phyloP scores from a whole-genome alignment of 495 filamentous ascomycete genomes.

The Sphaerosporella brunnea region DNA sequence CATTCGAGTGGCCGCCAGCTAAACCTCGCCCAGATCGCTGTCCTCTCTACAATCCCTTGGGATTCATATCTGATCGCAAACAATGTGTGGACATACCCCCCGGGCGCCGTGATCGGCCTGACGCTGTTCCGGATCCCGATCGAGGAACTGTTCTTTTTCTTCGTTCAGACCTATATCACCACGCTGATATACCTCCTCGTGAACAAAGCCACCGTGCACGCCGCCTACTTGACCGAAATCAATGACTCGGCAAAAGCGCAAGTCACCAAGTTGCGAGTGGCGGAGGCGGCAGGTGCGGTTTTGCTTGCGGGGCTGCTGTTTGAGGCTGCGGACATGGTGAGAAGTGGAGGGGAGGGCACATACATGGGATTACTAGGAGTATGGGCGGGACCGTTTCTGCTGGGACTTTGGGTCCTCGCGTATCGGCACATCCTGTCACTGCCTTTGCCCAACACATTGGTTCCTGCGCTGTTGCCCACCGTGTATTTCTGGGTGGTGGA shows the following conservation, averaged over 20 bases:
- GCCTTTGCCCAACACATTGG: slow-evolving; percentile 33
- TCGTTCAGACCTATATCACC: slow-evolving; percentile 58
- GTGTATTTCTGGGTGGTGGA: slow-evolving; percentile 52
- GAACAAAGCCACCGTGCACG: slow-evolving; percentile 43
- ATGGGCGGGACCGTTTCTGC: slow-evolving; percentile 47
- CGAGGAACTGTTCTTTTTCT: slow-evolving; percentile 57
- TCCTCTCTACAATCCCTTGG: slow-evolving; percentile 48
- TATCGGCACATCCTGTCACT: slow-evolving; percentile 41
- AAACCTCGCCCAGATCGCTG: slow-evolving; percentile 31
- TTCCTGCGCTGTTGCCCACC: slow-evolving; percentile 43
- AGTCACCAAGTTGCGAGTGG: neutral
- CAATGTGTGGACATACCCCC: slow-evolving; percentile 51
- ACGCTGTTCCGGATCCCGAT: slow-evolving; percentile 41
- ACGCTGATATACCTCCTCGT: slow-evolving; percentile 44
- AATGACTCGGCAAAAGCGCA: slow-evolving; percentile 9
- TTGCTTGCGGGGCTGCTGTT: slow-evolving; percentile 13
- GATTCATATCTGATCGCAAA: slow-evolving; percentile 49
- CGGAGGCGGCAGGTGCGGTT: neutral
- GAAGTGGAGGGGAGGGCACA: slow-evolving; percentile 31
- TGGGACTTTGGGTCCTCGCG: slow-evolving; percentile 43
- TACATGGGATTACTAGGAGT: slow-evolving; percentile 48
- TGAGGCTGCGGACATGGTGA: slow-evolving; percentile 7
- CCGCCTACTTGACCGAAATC: slow-evolving; percentile 33
- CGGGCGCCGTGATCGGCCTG: slow-evolving; percentile 38
- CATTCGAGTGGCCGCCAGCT: neutral